A percentile compares a stretch with the other conserved stretches of the same genome.
Conservation (phyloP, 768 basidiomycete genomes). For the Sarcomyxa edulis region DNA sequence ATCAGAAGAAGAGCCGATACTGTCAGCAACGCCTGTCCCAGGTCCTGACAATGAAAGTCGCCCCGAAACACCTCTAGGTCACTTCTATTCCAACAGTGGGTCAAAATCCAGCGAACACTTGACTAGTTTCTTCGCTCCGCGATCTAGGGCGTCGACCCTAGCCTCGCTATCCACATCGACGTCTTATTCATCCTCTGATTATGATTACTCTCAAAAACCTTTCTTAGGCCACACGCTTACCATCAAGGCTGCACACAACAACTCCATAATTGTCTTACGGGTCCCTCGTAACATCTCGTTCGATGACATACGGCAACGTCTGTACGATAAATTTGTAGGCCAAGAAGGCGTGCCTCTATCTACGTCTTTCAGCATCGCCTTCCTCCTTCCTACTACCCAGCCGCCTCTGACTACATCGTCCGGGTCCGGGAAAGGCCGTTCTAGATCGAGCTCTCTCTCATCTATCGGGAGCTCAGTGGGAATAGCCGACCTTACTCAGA, state of each 20-base stretch:
- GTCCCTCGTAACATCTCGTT: conserved; percentile 41
- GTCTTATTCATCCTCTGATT: conserved; percentile 17
- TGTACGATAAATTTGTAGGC: conserved; percentile 64
- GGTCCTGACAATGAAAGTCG: too few species aligned
- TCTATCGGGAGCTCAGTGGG: conserved; percentile 16
- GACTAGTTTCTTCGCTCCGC: conserved; percentile 12
- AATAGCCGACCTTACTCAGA: conserved; percentile 17
- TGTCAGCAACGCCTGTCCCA: too few species aligned
- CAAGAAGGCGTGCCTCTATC: conserved; percentile 53
- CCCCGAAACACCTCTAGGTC: conserved; percentile 27
- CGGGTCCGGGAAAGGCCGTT: conserved; percentile 21
- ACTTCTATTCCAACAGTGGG: too few species aligned
- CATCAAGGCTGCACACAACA: conserved; percentile 63
- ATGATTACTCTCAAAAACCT: too few species aligned
- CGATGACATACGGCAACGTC: conserved; percentile 46
- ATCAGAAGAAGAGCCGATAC: conserved; percentile 33
- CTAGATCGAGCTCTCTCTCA: conserved; percentile 28
- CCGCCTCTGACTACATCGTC: conserved; percentile 8
- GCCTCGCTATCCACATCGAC: conserved; percentile 21
- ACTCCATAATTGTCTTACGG: conserved; percentile 60
- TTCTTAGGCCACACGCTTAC: too few species aligned
- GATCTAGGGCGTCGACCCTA: conserved; percentile 17
- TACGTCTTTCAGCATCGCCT: conserved; percentile 50
- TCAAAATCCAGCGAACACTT: conserved; percentile 10
- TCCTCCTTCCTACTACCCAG: conserved; percentile 32